These are phyloP conservation scores for Grosmannia huntii DNA, from an alignment of 2,329 filamentous ascomycete genomes.

Conservation along the genomic window DNA sequence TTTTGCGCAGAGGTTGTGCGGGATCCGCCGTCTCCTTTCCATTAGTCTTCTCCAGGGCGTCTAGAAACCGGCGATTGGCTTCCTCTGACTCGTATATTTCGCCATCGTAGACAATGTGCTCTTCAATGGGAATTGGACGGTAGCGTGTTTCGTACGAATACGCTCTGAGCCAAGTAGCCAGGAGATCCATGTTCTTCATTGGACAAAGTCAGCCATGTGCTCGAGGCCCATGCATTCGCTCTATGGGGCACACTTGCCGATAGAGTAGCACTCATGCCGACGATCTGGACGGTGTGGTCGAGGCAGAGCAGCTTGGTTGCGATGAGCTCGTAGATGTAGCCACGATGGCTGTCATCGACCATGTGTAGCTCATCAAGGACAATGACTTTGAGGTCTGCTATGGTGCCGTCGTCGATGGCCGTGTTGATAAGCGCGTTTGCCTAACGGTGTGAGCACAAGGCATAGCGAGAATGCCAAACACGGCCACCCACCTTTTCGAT, in stretches of 20 bases:
- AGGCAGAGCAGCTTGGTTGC: slow-evolving; percentile 61
- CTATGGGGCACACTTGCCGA: slow-evolving; percentile 34
- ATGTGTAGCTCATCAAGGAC: slow-evolving; percentile 74
- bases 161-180: slow-evolving; percentile 58
- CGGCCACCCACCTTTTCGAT: slow-evolving; percentile 51
- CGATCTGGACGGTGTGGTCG: slow-evolving; percentile 53
- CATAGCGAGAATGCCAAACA: background rate
- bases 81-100: slow-evolving; percentile 47
- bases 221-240: background rate
- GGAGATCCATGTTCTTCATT: slow-evolving; percentile 47
- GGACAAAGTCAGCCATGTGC: background rate
- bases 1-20: slow-evolving; percentile 29
- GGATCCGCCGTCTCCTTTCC: background rate
- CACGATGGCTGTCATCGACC: slow-evolving; percentile 63
- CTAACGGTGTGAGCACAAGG: slow-evolving; percentile 24
- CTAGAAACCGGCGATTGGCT: background rate
- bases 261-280: slow-evolving; percentile 71
- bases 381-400: slow-evolving; percentile 51
- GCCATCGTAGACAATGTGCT: slow-evolving; percentile 61
- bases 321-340: slow-evolving; percentile 63
- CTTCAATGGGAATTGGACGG: slow-evolving; percentile 61
- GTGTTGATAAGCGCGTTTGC: slow-evolving; percentile 63
- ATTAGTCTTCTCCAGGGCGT: slow-evolving; percentile 28
- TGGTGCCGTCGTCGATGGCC: slow-evolving; percentile 57
- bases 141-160: slow-evolving; percentile 63